Evolutionary conservation across 345 rosid genomes (phyloP), one percentile per base, ranked within the genome.

Genomic region (Tarenaya hassleriana): DNA sequence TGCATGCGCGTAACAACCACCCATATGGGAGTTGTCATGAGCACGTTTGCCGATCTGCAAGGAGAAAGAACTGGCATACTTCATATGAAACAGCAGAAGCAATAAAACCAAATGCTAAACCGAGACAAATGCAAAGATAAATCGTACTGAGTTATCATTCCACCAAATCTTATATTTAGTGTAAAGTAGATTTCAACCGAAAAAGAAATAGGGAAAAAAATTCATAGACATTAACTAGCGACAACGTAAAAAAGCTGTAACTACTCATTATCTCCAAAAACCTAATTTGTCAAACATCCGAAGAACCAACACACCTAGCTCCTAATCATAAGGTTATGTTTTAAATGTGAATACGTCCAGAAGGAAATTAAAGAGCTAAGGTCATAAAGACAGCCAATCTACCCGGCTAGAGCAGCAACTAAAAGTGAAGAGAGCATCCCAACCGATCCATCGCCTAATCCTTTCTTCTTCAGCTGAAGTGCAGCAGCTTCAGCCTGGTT

Each of bases 341-440:
- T 24, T 13, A 16, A 27, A 33, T 20, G 5, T 24, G 0, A 0
- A 47, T 9, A 48, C 31, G n/a, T 24, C 5, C 29, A 37, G 41
- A 10, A 13, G 15, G 8, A 13, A 37, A 37, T n/a, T 8, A 37
- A 37, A 37, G 41, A 1, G 8, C 8, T 3, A 3, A 52, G 7
- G 7, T 16, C 10, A 51, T 11, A 24, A 31, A 16, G 39, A 9
- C 38, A 33, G 19, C 10, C 24, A 35, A 52, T 58, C 63, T 76
- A 94, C 99, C 99, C 99, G 5, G 99, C 73, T 13, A 94, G 45
- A 12, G 99, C 95, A 69, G 99, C 99, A 52, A 88, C 97, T 50
- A 77, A 58, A 39, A 94, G 99, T 1, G 99, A 88, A 40, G 99
- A 71, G 16, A 94, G 41, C 89, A 86, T 79, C 62, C 99, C 99